Base-by-base conservation (phyloP, 192 early-diverging fungal species). In the Entomortierella lignicola region DNA sequence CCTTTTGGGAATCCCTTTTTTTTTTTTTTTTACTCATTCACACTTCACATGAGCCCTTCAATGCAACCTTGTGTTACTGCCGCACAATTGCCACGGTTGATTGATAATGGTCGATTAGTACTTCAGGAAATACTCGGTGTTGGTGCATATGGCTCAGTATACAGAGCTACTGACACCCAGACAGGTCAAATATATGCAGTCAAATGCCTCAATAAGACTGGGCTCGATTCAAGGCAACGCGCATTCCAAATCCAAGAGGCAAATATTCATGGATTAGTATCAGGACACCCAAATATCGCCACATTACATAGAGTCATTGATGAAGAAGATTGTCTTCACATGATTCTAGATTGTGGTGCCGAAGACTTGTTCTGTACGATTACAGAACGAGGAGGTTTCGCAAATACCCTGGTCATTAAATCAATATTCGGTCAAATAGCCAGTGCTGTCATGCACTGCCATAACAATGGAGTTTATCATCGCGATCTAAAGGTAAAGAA, bases 321-420 rank as follows among this genome's bases (percentile, higher is more conserved):
- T 39, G 87, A 89, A 17, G 57, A 82, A 51, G 88, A 88, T 57
- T 84, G 81, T 64, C 71, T 90, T 32, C 87, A 90, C 61, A 82
- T 94, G 55, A 83, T 92, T 39, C 85, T 94, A 60, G 92, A 94
- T 84, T 89, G 87, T 65, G 94, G 93, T 13, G 84, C 85, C 17
- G 96, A 94, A 42, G 97, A 99, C 86, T 82, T 99, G 44, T 99
- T 99, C 81, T 94, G 95, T 42, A 90, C 90, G 37, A 98, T 99
- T 63, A 94, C 96, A 15, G 89, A 88, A 31, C 87, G 91, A 17
- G 92, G 92, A 43, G 89, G 85, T 30, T 91, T 94, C 20, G 56
- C 87, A 72, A 89, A 89, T 39, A 94, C 95, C 74, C 54, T 80
- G 41, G 93, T 94, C 31, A 89, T 95, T 43, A 92, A 93, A 26